A percentile compares a stretch with the other conserved stretches of the same genome.
phyloP scores from a whole-genome alignment of 2,329 filamentous ascomycete species.

The Exserohilum rostratum region DNA sequence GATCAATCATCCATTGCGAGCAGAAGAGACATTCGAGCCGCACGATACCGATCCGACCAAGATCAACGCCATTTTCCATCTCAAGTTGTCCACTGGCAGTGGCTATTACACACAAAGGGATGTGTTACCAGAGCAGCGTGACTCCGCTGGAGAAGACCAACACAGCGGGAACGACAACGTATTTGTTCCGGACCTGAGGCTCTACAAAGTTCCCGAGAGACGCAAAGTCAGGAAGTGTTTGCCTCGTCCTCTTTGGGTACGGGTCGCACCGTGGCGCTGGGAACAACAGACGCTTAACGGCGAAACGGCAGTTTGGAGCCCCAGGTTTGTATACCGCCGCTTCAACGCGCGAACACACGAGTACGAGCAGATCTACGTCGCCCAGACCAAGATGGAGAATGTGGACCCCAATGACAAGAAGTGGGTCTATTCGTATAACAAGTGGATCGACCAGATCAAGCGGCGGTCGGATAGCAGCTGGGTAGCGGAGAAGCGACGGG shows the following conservation, averaged over 20 bases:
- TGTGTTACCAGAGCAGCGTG: not conserved
- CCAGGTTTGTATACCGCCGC: slow-evolving; percentile 1
- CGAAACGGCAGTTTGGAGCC: not conserved
- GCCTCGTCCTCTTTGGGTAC: not conserved
- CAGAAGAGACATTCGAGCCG: not conserved
- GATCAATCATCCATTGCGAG: not conserved
- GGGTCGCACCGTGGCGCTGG: not conserved
- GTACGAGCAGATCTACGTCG: not conserved
- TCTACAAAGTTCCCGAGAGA: slow-evolving; percentile 2
- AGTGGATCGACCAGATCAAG: slow-evolving; percentile 10
- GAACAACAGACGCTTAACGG: not conserved
- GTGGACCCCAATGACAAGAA: slow-evolving; percentile 2
- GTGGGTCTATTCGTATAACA: slow-evolving; percentile 7
- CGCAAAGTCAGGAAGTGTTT: not conserved
- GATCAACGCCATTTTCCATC: not conserved
- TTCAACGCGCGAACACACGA: slow-evolving; percentile 6
- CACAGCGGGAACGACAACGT: not conserved
- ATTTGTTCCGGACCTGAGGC: not conserved
- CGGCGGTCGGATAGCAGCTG: slow-evolving; percentile 2
- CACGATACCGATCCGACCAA: slow-evolving; percentile 1
- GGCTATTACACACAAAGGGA: slow-evolving; percentile 5
- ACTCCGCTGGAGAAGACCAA: not conserved
- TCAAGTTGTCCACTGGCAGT: slow-evolving; percentile 2
- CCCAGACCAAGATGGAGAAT: not conserved
- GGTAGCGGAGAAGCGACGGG: not conserved